These are phyloP conservation scores for Leishmania aethiopica DNA, from an alignment of 208 protist genomes.

Conservation along the genomic window DNA sequence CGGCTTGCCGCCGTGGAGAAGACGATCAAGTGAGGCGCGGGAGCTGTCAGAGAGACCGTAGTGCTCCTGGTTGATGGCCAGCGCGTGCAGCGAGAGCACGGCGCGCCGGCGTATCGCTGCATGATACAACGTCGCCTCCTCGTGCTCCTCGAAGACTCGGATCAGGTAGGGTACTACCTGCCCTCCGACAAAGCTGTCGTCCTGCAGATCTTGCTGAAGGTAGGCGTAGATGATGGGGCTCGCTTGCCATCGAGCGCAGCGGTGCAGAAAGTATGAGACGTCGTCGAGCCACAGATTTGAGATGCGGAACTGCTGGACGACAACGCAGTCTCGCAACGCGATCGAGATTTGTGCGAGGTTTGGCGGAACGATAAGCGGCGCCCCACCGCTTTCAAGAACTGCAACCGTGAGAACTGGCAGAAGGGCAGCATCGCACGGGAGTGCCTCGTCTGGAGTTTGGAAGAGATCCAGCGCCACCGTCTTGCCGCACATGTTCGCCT, in stretches of 20 bases:
- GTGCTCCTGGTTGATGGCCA: conserved; percentile 69
- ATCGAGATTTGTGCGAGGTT: conserved; percentile 84
- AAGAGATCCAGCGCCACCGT: conserved; percentile 80
- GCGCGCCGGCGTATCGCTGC: conserved; percentile 52
- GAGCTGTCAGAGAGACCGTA: conserved; percentile 59
- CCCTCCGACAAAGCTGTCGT: conserved; percentile 65
- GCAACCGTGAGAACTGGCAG: conserved; percentile 82
- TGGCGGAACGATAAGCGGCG: conserved; percentile 79
- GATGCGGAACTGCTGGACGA: conserved; percentile 87
- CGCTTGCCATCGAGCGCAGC: conserved; percentile 64
- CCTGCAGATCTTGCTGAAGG: conserved; percentile 79
- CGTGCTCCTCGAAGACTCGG: conserved; percentile 51
- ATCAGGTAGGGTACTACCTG: conserved; percentile 79
- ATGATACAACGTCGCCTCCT: conserved; percentile 40
- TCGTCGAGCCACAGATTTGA: conserved; percentile 88
- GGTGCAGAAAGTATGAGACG: conserved; percentile 87
- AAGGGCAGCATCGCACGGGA: conserved; percentile 65
- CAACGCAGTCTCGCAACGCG: conserved; percentile 75
- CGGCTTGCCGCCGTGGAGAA: conserved; percentile 43
- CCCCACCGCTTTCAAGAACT: conserved; percentile 74
- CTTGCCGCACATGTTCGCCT: conserved; percentile 51
- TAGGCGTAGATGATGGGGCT: conserved; percentile 87
- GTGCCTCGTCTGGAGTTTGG: conserved; percentile 73
- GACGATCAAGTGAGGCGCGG: conserved; percentile 40
- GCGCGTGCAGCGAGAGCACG: conserved; percentile 54